Evolutionary conservation across 2,329 filamentous ascomycete genomes (phyloP), one percentile per base, ranked within the genome.

Genomic region (Neofusicoccum sp.): DNA sequence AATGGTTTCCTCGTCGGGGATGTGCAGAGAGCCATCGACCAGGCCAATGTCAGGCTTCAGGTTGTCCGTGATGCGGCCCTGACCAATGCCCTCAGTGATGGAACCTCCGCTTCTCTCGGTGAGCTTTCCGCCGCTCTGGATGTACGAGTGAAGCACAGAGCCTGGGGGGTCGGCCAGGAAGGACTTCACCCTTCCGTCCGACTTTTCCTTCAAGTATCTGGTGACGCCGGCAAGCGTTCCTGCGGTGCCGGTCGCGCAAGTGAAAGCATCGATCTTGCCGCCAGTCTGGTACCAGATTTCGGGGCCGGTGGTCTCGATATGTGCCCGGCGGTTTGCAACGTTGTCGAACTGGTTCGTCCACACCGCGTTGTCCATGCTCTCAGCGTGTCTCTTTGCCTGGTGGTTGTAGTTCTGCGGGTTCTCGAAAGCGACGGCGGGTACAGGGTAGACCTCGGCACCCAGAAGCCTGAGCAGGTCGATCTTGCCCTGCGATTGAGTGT

Each of bases 271-370:
- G 24, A 99, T 78, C 65, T 88, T 88, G 36, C 95, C 93, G 2
- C 73, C 78, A 0, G 95, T 98, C 81, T 99, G 95, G 30, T 87
- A 80, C 95, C 95, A 99, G 72, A 99, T 96, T 78, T 99, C 95
- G 0, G 95, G 95, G 0, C 95, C 95, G 0, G 95, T 99, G 1
- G 93, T 98, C 80, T 97, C 93, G 68, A 98, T 89, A 74, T 99
- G 95, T 49, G 95, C 95, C 70, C 90, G 87, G 57, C 95, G 85
- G 78, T 99, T 99, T 58, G 95, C 95, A 57, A 84, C 87, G 80
- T 99, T 99, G 75, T 99, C 95, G 78, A 99, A 99, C 79, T 99
- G 95, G 78, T 99, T 96, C 45, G 95, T 99, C 95, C 95, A 99
- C 12, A 98, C 93, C 7, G 93, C 92, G 69, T 95, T 95, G 14